phyloP scores from a whole-genome alignment of 305 asterid genomes.

The Fraxinus floribunda region DNA sequence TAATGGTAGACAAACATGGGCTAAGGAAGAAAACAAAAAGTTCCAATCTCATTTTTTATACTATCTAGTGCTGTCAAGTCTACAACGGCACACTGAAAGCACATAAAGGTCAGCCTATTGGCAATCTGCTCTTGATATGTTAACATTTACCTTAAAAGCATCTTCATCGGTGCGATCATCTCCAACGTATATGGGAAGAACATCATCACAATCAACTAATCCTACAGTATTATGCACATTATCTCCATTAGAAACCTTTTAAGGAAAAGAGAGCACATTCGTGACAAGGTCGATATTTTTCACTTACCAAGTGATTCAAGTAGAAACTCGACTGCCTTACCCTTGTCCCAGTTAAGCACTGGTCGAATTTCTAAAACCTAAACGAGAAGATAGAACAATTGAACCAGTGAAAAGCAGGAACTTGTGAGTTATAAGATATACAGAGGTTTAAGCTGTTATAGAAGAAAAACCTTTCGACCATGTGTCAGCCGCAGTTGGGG shows the following conservation, averaged over 20 bases:
- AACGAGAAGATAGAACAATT: conserved; percentile 1
- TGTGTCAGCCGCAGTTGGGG: conserved; percentile 88
- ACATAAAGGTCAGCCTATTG: neutral
- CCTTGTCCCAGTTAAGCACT: conserved; percentile 93
- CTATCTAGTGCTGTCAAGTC: neutral
- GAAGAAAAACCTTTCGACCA: conserved; percentile 77
- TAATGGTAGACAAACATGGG: no score
- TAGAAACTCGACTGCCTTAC: conserved; percentile 89
- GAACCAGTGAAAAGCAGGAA: neutral
- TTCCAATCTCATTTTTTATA: neutral
- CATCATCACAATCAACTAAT: conserved; percentile 57
- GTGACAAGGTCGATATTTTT: neutral
- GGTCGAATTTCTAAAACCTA: conserved; percentile 96
- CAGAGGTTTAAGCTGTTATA: conserved; percentile 6
- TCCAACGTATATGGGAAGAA: conserved; percentile 86
- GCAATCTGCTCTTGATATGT: neutral
- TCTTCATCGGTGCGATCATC: conserved; percentile 98
- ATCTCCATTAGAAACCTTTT: neutral
- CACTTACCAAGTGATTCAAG: conserved; percentile 91
- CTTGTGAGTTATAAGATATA: neutral
- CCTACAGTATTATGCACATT: conserved; percentile 37
- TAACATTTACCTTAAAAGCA: conserved; percentile 74
- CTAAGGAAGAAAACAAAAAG: neutral
- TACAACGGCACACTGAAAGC: neutral
- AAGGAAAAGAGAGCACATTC: neutral